Percentiles rank a stretch among this genome's conserved stretches.
These are phyloP conservation scores for Aureobasidium musti DNA, from an alignment of 2,329 filamentous ascomycete species.

Conservation along the genomic window DNA sequence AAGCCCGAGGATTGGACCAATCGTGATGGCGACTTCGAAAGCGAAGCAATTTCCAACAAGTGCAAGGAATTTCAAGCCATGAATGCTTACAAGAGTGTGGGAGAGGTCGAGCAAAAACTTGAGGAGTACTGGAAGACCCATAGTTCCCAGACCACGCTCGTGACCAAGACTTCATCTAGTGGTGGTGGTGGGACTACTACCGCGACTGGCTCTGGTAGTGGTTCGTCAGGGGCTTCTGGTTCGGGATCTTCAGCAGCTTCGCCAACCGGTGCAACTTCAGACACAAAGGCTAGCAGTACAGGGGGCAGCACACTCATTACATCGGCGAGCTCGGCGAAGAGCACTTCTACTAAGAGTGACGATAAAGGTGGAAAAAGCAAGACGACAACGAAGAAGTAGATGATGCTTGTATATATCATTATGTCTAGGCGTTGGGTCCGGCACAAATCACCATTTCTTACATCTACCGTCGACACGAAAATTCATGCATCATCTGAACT, in stretches of 20 bases:
- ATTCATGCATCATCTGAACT: too few relatives aligned
- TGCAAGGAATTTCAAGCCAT: conserved; percentile 40
- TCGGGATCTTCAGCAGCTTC: background rate
- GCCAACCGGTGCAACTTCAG: background rate
- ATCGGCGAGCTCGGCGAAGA: background rate
- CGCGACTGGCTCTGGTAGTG: background rate
- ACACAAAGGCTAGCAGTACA: background rate
- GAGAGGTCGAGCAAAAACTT: conserved; percentile 37
- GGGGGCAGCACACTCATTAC: conserved; percentile 7
- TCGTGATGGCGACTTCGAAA: conserved; percentile 32
- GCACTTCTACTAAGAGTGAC: background rate
- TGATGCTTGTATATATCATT: too few relatives aligned
- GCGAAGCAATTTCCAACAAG: conserved; percentile 37
- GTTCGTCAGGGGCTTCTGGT: background rate
- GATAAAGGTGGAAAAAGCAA: background rate
- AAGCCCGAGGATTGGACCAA: background rate
- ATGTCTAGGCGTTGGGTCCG: too few relatives aligned
- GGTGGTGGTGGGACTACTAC: background rate
- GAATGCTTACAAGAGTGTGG: conserved; percentile 38
- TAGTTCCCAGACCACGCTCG: background rate
- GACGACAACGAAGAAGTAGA: background rate
- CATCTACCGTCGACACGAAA: too few relatives aligned
- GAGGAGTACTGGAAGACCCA: conserved; percentile 36
- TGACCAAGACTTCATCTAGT: background rate
- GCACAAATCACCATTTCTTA: too few relatives aligned